Conservation (phyloP, 805 yeast genomes). For the Pichia scutulata region DNA sequence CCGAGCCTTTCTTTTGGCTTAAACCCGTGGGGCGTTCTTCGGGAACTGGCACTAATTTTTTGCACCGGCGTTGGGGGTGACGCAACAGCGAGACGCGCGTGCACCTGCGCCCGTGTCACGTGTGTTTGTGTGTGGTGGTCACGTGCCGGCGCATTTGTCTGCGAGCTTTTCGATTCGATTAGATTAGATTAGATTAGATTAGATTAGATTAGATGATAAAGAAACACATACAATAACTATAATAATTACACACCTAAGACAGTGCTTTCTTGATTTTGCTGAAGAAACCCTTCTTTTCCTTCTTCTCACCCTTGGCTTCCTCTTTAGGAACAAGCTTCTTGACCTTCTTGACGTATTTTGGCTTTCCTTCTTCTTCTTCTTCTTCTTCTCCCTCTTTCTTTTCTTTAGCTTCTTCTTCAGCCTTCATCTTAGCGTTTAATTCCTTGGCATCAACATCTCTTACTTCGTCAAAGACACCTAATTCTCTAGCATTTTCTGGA, state of each 20-base stretch:
- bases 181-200: neutral
- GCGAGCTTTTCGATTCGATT: too few relatives aligned
- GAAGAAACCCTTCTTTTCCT: slow-evolving; percentile 37
- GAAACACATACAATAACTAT: neutral
- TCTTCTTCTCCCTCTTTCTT: slow-evolving; percentile 3
- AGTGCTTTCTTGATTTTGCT: slow-evolving; percentile 32
- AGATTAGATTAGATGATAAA: neutral
- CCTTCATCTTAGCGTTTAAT: slow-evolving; percentile 35
- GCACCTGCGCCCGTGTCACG: too few relatives aligned
- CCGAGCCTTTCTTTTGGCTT: neutral
- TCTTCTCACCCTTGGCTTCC: slow-evolving; percentile 9
- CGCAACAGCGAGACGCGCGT: too few relatives aligned
- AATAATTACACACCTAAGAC: slow-evolving; percentile 15
- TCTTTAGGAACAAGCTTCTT: slow-evolving; percentile 11
- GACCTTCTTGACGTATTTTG: slow-evolving; percentile 36
- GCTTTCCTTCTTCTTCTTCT: slow-evolving; percentile 19
- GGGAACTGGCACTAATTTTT: too few relatives aligned
- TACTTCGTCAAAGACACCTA: slow-evolving; percentile 56
- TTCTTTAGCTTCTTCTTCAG: slow-evolving; percentile 2
- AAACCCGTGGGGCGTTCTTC: neutral
- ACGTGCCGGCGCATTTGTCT: too few relatives aligned
- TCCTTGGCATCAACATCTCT: slow-evolving; percentile 51
- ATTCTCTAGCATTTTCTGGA: slow-evolving; percentile 55
- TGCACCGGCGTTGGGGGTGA: too few relatives aligned
- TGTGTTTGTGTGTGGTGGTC: too few relatives aligned